Evolutionary conservation across 345 rosid species (phyloP), one percentile per base, ranked within the genome.

Genomic region (Aurinia saxatilis): DNA sequence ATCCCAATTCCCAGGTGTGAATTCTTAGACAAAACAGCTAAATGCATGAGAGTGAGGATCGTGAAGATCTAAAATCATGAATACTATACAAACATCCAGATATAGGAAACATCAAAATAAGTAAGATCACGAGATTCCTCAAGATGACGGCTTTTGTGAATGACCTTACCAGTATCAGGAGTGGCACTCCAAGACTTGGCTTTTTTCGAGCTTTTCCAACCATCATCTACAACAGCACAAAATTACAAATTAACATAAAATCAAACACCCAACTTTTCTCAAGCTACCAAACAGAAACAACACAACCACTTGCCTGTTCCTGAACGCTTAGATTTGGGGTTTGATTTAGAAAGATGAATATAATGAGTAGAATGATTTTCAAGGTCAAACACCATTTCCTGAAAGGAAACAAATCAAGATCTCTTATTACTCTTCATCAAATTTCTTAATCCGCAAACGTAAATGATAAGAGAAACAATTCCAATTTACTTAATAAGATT

Each of bases 321-420:
- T 25, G 84, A 44, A 50, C 96, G 96, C 81, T 91, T 91, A 9
- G 90, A 78, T 71, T 90, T 78, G 40, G 98, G 86, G 78, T 91
- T 91, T 23, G 87, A 81, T 81, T 89, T 91, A 46, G 95, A 95
- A 73, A 86, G 85, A 78, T 91, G 91, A 65, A 89, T 77, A 71
- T 82, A 65, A 16, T 89, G 77, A 57, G 84, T 79, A n/a, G 91
- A 82, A 38, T 86, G 91, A 70, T 81, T 86, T 78, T 89, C 98
- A 65, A 85, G 93, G 54, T 89, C 98, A 77, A 89, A 92, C 48
- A 85, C 83, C 87, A 86, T 83, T 18, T 95, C 91, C 95, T 86
- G 84, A 41, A 77, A 67, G 31, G 38, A 73, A 0, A 16, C 11
- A 56, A 11, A 16, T 8, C 9, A 37, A 56, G 33, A 66, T 47